Conservation (phyloP, 208 protist genomes). For the Acanthamoeba royreba region DNA sequence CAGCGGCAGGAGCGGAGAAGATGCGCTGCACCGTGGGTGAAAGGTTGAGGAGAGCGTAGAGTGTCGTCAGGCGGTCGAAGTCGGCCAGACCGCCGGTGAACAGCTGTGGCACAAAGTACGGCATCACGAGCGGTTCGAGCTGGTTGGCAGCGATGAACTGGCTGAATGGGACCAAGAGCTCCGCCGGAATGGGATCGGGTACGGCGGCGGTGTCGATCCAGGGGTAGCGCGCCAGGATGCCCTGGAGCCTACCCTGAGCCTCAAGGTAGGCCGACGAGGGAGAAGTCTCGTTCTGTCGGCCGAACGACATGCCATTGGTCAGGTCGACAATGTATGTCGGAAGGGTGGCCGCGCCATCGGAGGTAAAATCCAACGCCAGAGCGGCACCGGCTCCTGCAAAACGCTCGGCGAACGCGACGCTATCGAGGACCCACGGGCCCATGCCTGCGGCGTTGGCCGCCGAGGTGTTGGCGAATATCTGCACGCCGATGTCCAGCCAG, state of each 20-base stretch:
- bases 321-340: neutral
- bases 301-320: neutral
- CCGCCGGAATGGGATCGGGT: neutral
- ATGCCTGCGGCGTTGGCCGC: neutral
- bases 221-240: neutral
- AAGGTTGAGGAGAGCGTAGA: slow-evolving; percentile 27
- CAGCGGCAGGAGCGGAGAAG: neutral
- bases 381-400: neutral
- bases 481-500: slow-evolving; percentile 12
- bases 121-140: neutral
- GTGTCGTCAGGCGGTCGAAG: neutral
- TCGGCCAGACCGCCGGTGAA: neutral
- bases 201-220: neutral
- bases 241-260: neutral
- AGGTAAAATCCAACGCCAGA: neutral
- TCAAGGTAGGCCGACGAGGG: neutral
- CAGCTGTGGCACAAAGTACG: neutral
- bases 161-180: neutral
- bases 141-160: neutral
- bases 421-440: neutral
- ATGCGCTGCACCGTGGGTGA: neutral
- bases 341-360: neutral
- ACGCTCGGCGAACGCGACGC: neutral
- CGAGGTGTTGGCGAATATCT: neutral
- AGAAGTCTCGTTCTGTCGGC: neutral